Conservation (phyloP, 768 basidiomycete genomes). For the Phallus indusiatus region DNA sequence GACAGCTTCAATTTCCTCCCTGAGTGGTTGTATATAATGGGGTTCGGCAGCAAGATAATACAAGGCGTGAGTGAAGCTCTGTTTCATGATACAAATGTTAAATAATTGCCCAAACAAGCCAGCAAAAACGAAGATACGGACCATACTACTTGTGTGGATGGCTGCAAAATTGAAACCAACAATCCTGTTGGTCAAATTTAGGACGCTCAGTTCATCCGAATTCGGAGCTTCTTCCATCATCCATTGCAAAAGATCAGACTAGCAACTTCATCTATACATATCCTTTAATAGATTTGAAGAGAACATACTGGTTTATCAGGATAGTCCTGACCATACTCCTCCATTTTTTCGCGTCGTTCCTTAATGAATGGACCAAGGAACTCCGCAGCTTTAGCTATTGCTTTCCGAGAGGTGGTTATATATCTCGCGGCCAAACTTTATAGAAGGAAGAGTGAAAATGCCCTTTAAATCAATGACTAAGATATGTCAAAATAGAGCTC, state of each 20-base stretch:
- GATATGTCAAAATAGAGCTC: constrained; percentile 16
- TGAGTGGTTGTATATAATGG: constrained; percentile 23
- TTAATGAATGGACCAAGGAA: constrained; percentile 21
- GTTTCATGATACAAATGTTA: too few species aligned
- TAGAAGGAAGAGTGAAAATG: background rate
- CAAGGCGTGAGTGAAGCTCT: constrained; percentile 28
- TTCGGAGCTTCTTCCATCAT: constrained; percentile 30
- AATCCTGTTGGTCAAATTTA: constrained; percentile 18
- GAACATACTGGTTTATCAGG: constrained; percentile 26
- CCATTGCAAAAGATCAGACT: constrained; percentile 34
- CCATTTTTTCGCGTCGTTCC: constrained; percentile 23
- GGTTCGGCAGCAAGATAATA: constrained; percentile 28
- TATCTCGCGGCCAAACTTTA: constrained; percentile 15
- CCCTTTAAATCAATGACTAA: background rate
- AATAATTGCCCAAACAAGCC: too few species aligned
- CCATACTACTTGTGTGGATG: constrained; percentile 13
- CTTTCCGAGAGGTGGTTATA: constrained; percentile 10
- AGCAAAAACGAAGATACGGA: background rate
- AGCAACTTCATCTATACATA: background rate
- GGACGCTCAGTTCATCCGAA: constrained; percentile 17
- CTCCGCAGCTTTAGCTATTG: too few species aligned
- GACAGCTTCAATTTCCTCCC: too few species aligned
- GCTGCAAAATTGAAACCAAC: background rate
- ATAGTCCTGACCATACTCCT: constrained; percentile 26
- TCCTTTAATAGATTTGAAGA: background rate